phyloP scores from a whole-genome alignment of 257 asterid genomes.

The Solanum verrucosum region DNA sequence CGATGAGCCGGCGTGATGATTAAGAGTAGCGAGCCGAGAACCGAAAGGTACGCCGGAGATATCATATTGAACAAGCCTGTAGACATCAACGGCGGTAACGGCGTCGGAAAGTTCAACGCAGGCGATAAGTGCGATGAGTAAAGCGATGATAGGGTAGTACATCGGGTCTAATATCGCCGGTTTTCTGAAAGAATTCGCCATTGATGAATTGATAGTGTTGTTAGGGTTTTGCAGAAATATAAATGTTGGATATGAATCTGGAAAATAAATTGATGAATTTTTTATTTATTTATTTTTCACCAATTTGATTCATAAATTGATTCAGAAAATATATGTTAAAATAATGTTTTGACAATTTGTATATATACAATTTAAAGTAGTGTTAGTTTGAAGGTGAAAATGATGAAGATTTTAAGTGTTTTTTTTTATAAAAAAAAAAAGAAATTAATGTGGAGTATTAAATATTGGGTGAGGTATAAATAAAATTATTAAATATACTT shows the following conservation, averaged over 20 bases:
- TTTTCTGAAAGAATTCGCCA: slow-evolving; percentile 15
- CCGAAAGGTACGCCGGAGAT: slow-evolving; percentile 83
- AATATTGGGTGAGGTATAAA: neutral
- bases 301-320: neutral
- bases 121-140: slow-evolving; percentile 44
- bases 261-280: neutral
- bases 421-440: no score
- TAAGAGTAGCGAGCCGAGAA: slow-evolving; percentile 77
- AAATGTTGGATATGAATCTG: neutral
- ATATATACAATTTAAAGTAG: neutral
- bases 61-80: slow-evolving; percentile 94
- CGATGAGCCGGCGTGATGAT: slow-evolving; percentile 92
- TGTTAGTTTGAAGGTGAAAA: neutral
- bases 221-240: neutral
- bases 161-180: slow-evolving; percentile 35
- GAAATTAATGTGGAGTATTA: neutral
- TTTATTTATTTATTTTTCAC: neutral
- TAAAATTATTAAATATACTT: neutral
- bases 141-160: slow-evolving; percentile 31
- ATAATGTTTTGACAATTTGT: neutral
- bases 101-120: slow-evolving; percentile 83
- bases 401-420: neutral
- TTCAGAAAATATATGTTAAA: neutral
- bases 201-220: neutral
- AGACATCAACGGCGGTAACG: slow-evolving; percentile 72